Conservation (phyloP, 2,329 filamentous ascomycete species). For the Trichoderma guizhouense region DNA sequence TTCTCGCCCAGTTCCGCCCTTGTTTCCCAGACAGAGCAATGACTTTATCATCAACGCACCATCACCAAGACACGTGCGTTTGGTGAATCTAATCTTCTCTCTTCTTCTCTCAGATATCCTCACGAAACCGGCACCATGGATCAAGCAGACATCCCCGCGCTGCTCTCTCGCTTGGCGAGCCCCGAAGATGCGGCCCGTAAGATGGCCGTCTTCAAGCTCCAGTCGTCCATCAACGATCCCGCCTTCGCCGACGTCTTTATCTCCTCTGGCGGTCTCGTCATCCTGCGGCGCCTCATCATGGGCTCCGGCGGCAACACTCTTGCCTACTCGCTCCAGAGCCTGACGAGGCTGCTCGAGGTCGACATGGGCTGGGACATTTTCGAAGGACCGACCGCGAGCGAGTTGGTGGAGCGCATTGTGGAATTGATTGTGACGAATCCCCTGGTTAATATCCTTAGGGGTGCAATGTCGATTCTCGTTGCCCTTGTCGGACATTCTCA, state of each 20-base stretch:
- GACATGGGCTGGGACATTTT: slow-evolving; percentile 97
- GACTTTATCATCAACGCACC: background rate
- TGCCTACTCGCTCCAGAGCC: slow-evolving; percentile 88
- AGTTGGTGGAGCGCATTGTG: slow-evolving; percentile 74
- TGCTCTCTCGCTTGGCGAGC: slow-evolving; percentile 61
- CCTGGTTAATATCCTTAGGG: slow-evolving; percentile 92
- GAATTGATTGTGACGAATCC: slow-evolving; percentile 93
- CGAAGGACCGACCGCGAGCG: slow-evolving; percentile 58
- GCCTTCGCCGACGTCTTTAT: slow-evolving; percentile 97
- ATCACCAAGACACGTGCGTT: background rate
- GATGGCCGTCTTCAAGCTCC: slow-evolving; percentile 98
- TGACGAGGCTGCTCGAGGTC: slow-evolving; percentile 84
- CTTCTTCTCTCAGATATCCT: background rate
- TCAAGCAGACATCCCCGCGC: slow-evolving; percentile 63
- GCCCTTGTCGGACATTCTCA: slow-evolving; percentile 87
- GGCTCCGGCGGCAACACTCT: slow-evolving; percentile 87
- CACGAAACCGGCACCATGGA: slow-evolving; percentile 46
- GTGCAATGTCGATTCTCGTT: slow-evolving; percentile 94
- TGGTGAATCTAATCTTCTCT: background rate
- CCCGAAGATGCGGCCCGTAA: slow-evolving; percentile 90
- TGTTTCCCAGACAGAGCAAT: slow-evolving; percentile 4
- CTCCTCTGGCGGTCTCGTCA: slow-evolving; percentile 75
- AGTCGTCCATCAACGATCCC: slow-evolving; percentile 91
- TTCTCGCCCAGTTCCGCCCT: background rate
- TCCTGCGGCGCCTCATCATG: slow-evolving; percentile 80